Evolutionary conservation across 1,284 basidiomycete species (phyloP).

Genomic region (Rhodotorula sp.): DNA sequence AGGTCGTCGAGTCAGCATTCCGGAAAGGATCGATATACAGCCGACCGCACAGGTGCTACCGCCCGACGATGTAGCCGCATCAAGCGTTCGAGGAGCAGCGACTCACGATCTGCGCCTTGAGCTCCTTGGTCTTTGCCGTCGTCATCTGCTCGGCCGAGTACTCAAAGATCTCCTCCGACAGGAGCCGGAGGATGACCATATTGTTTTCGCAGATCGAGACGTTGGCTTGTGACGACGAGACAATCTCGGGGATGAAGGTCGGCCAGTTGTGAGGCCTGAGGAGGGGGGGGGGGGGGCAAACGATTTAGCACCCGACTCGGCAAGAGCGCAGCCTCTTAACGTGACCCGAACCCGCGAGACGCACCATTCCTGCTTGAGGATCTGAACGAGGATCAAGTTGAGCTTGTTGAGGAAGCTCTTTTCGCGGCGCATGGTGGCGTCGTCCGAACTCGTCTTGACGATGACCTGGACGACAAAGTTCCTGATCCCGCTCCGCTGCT

Average conservation of each 20-base stretch:
- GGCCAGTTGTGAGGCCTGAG: constrained; percentile 90
- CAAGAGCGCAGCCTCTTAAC: no score
- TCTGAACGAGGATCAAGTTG: constrained; percentile 93
- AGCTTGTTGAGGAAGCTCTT: constrained; percentile 97
- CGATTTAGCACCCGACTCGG: not conserved
- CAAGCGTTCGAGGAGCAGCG: not conserved
- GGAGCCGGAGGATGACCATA: constrained; percentile 97
- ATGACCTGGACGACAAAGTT: constrained; percentile 96
- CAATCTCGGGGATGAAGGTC: constrained; percentile 94
- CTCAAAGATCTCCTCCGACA: constrained; percentile 99
- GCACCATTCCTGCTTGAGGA: constrained; percentile 96
- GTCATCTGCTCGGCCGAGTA: constrained; percentile 99
- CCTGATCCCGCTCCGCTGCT: constrained; percentile 90
- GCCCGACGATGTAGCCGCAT: not conserved
- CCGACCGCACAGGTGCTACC: no score
- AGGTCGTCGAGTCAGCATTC: no score
- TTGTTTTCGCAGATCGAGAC: constrained; percentile 98
- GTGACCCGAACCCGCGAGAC: not conserved
- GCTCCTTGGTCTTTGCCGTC: constrained; percentile 92
- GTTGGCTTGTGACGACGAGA: constrained; percentile 94
- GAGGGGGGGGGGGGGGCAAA: not conserved
- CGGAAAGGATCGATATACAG: no score
- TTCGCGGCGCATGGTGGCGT: constrained; percentile 73
- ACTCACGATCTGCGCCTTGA: constrained; percentile 87
- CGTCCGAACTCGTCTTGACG: constrained; percentile 80